phyloP scores from a whole-genome alignment of 2,329 filamentous ascomycete genomes.

The Pyrenochaeta sp. region DNA sequence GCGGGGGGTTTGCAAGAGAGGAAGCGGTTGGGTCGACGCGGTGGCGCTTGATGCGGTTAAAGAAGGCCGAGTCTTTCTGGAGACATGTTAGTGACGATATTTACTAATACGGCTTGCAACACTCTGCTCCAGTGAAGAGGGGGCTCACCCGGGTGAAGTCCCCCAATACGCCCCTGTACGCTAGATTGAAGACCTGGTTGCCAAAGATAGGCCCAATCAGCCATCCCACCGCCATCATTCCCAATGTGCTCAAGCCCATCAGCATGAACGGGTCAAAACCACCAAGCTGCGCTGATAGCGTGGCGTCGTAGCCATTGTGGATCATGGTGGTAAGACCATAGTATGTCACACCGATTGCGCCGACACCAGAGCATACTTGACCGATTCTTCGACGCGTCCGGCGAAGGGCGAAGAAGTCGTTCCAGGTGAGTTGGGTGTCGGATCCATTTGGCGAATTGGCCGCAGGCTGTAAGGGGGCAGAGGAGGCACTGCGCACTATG shows the following conservation, averaged over 20 bases:
- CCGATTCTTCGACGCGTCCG: conserved; percentile 85
- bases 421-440: conserved; percentile 68
- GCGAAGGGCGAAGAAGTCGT: conserved; percentile 90
- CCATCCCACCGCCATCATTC: conserved; percentile 85
- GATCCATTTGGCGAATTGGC: conserved; percentile 20
- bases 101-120: no score
- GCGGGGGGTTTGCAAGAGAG: conserved; percentile 89
- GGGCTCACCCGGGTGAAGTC: conserved; percentile 74
- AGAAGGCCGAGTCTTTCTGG: conserved; percentile 94
- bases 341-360: conserved; percentile 69
- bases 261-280: conserved; percentile 89
- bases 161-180: conserved; percentile 73
- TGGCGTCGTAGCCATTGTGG: conserved; percentile 74
- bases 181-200: conserved; percentile 77
- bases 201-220: conserved; percentile 84
- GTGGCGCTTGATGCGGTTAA: conserved; percentile 87
- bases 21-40: conserved; percentile 90
- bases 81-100: neutral
- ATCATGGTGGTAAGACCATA: conserved; percentile 72
- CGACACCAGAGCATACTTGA: conserved; percentile 76
- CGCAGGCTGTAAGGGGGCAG: conserved; percentile 22
- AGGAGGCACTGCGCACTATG: conserved; percentile 36
- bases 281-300: conserved; percentile 73
- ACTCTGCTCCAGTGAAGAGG: no score
- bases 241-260: conserved; percentile 80